Evolutionary conservation across 352 stramenopile species (phyloP), one percentile per base, ranked within the genome.

Genomic region (Pythium apleroticum): DNA sequence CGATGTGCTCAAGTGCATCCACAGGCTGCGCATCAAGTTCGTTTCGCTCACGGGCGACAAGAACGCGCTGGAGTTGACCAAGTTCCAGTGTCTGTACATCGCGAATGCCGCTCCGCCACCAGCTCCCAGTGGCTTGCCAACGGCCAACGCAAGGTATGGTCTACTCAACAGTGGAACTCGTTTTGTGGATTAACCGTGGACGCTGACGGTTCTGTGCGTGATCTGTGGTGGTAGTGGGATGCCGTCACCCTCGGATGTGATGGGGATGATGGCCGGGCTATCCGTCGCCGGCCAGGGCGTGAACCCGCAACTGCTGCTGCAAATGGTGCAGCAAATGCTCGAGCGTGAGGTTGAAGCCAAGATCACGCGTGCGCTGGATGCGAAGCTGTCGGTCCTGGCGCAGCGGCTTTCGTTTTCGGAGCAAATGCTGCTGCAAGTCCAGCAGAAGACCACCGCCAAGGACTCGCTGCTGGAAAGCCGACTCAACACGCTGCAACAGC

Each of bases 11-110:
- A 83, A 88, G 55, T 73, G 68, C 52, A 66, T 82, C 35, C 68
- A 80, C 17, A 65, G 30, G 12, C 49, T 93, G 20, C 75, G 74
- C 15, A 60, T 91, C 69, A 90, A 90, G 60, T 93, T 93, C 55
- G 79, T 91, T 49, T 91, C 82, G 2, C 66, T 93, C 6, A 78
- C 73, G 2, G 81, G 77, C 0, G 73, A 90, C 45, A 93, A 93
- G 48, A 69, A 27, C 37, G 57, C 53, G 25, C 39, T 90, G 25
- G 39, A 72, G 4, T 49, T 93, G 43, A 66, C 74, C 5, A 43
- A 66, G 14, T 66, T 91, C 30, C 74, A 60, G 27, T 90, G 76
- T 50, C 39, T 71, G 2, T 87, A 78, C 62, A 68, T 81, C 25
- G 53, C 58, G 14, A 48, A 19, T 10, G 49, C 66, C 12, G 27